Base-by-base conservation (phyloP, 2,329 filamentous ascomycete genomes). In the Neofusicoccum laricinum region DNA sequence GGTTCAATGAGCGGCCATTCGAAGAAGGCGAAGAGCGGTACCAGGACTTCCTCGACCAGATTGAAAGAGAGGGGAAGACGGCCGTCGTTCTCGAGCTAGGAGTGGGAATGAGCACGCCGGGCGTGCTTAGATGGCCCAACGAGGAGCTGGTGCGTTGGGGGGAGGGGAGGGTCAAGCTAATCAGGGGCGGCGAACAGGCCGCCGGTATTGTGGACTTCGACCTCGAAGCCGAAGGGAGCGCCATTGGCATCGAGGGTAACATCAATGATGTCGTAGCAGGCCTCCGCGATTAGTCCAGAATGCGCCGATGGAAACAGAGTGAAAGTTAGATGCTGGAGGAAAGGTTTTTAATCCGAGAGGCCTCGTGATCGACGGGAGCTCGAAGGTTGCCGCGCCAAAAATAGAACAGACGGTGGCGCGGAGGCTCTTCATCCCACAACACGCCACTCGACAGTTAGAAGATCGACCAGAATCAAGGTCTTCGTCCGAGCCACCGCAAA, bases 1-100 rank as follows among this genome's bases (percentile, higher is more conserved):
- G 68, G 67, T 75, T 74, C 50, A 75, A 73, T 25, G 68, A 72
- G 4, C 63, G 41, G 7, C 72, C 71, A 1, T 75, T 72, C 19
- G 40, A 45, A 19, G 65, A 40, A 4, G 69, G 68, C 2, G 70
- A 75, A 40, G 25, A 43, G 34, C 46, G 67, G 21, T 75, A 71
- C 64, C 58, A 58, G 36, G 55, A 68, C 3, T 74, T 73, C 38
- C 15, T 67, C 25, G 58, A 57, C 11, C 15, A 58, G 5, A 21
- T 67, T 1, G 34, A 67, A 7, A 32, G 10, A 2, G 17, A 61
- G 7, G 61, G 21, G 36, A 69, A 70, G 49, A 67, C 70, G 21
- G 68, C 67, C 30, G 68, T 69, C 1, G 55, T 71, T 32, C 68
- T 71, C 6, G 70, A 71, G 53, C 14, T 71, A 12, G 69, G 70